Evolutionary conservation across 148 eudicot genomes (phyloP).

Genomic region (Spergularia marina): DNA sequence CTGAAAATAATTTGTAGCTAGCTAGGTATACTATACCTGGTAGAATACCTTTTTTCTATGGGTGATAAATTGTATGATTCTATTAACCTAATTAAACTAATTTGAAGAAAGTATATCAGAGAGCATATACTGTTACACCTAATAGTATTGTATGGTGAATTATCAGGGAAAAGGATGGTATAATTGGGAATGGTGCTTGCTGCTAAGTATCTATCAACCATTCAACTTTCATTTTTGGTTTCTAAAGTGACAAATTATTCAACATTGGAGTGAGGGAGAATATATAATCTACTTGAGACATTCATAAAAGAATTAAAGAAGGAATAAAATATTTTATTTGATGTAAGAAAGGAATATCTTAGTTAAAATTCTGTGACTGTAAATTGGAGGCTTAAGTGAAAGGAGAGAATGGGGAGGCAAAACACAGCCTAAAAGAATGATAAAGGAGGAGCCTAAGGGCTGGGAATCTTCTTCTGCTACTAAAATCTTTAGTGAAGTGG

Average conservation of each 20-base stretch:
- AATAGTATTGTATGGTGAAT: conserved; percentile 5
- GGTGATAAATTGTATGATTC: conserved; percentile 22
- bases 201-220: conserved; percentile 54
- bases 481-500: conserved; percentile 75
- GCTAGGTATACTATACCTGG: neutral
- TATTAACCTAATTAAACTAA: conserved; percentile 13
- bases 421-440: conserved; percentile 44
- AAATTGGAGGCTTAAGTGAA: conserved; percentile 38
- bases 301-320: conserved; percentile 23
- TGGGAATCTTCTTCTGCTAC: conserved; percentile 69
- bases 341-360: conserved; percentile 45
- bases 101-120: neutral
- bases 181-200: conserved; percentile 33
- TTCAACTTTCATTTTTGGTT: conserved; percentile 55
- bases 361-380: conserved; percentile 56
- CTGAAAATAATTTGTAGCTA: too few species aligned
- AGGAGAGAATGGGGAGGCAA: conserved; percentile 18
- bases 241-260: conserved; percentile 48
- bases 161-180: neutral
- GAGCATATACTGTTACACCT: conserved; percentile 38
- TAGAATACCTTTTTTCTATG: conserved; percentile 21
- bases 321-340: conserved; percentile 51
- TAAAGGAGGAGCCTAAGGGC: conserved; percentile 37
- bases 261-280: conserved; percentile 40
- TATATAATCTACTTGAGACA: conserved; percentile 46